Conservation (phyloP, 169 alveolate species). For the Toxoplasma gondii region DNA sequence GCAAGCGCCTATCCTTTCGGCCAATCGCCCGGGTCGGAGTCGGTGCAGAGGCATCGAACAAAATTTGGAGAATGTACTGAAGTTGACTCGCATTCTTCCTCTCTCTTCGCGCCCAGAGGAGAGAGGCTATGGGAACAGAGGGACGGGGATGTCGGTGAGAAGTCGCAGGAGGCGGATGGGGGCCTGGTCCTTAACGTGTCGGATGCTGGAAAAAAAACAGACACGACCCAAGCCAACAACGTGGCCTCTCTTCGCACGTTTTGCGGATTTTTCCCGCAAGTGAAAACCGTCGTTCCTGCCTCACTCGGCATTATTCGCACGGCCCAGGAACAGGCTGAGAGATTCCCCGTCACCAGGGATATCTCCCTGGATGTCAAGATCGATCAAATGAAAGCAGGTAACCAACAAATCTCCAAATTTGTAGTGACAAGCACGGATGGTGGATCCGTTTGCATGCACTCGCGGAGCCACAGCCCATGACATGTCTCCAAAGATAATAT, state of each 20-base stretch:
- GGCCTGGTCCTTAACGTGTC: background rate
- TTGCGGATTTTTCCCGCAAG: slow-evolving; percentile 22
- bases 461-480: no score
- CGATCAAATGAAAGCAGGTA: slow-evolving; percentile 17
- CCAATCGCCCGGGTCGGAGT: background rate
- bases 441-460: no score
- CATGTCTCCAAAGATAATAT: no score
- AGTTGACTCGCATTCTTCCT: background rate
- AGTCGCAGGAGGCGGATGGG: background rate
- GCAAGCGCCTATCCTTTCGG: background rate
- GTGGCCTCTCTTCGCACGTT: background rate
- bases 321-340: background rate
- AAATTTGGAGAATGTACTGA: background rate
- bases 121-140: background rate
- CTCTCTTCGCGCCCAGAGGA: background rate
- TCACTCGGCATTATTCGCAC: background rate
- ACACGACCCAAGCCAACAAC: background rate
- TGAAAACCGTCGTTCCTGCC: background rate
- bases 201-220: background rate
- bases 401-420: background rate
- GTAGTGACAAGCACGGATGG: no score
- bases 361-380: background rate
- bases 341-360: background rate
- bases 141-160: background rate
- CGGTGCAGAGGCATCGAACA: background rate